Evolutionary conservation across 306 rosid genomes (phyloP).

Genomic region (Cucurbita pepo): DNA sequence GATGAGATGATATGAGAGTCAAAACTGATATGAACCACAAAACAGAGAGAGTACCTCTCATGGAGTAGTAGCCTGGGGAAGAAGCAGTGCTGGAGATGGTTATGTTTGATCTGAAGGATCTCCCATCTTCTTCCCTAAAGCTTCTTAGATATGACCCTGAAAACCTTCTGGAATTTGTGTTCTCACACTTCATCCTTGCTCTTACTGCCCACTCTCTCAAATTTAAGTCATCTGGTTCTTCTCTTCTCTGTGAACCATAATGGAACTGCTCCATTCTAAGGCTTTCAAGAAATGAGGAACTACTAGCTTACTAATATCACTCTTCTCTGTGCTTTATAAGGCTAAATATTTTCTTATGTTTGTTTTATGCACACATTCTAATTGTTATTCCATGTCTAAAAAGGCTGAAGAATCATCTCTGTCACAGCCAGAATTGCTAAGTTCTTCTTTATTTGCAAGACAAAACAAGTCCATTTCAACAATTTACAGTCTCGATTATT

Average conservation of each 20-base stretch:
- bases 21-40: neutral
- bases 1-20: neutral
- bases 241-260: conserved; percentile 27
- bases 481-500: conserved; percentile 3
- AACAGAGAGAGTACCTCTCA: conserved; percentile 32
- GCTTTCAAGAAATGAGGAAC: neutral
- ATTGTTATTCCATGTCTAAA: neutral
- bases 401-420: neutral
- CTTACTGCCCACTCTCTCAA: conserved; percentile 49
- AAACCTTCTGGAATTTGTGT: conserved; percentile 54
- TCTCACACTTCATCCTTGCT: conserved; percentile 36
- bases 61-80: conserved; percentile 64
- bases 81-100: conserved; percentile 88
- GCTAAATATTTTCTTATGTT: neutral
- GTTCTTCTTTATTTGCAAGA: neutral
- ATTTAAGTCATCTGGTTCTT: conserved; percentile 46
- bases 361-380: neutral
- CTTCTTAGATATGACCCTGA: conserved; percentile 77
- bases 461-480: conserved; percentile 1
- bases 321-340: neutral
- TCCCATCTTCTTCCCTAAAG: conserved; percentile 67
- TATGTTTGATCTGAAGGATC: conserved; percentile 69
- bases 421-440: neutral
- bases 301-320: neutral
- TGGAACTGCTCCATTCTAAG: conserved; percentile 31